Evolutionary conservation across 163 green algal species (phyloP).

Genomic region (Volvox carteri): DNA sequence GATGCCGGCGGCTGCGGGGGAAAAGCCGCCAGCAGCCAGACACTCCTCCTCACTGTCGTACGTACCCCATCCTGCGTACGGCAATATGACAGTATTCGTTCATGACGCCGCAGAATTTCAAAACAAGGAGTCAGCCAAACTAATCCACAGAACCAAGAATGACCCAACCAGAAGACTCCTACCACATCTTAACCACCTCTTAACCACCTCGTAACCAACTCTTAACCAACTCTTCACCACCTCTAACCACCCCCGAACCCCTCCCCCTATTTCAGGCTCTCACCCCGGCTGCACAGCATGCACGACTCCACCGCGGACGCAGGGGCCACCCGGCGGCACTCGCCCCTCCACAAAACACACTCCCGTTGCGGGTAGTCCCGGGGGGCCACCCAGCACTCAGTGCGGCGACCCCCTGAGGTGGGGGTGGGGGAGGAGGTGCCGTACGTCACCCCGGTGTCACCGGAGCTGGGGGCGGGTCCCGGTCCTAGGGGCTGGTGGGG

Average conservation of each 20-base stretch:
- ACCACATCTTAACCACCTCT: too few relatives aligned
- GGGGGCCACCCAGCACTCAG: constrained; percentile 23
- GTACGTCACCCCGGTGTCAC: background rate
- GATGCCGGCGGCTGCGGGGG: constrained; percentile 22
- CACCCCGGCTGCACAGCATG: constrained; percentile 46
- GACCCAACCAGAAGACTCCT: too few relatives aligned
- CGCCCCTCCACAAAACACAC: constrained; percentile 22
- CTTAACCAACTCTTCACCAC: background rate
- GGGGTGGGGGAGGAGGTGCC: too few relatives aligned
- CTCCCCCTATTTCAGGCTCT: background rate
- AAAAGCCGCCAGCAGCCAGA: constrained; percentile 19
- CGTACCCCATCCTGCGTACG: constrained; percentile 37
- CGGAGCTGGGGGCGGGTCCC: background rate
- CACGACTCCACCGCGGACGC: constrained; percentile 29
- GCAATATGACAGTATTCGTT: background rate
- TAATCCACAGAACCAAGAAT: too few relatives aligned
- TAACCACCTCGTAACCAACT: too few relatives aligned
- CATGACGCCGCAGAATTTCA: background rate
- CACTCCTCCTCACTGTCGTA: constrained; percentile 32
- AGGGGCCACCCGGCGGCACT: constrained; percentile 20
- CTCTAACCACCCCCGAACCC: background rate
- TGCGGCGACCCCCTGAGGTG: too few relatives aligned
- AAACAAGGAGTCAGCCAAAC: background rate
- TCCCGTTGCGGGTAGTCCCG: constrained; percentile 31
- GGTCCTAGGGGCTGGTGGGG: background rate